A percentile compares a stretch with the other conserved stretches of the same genome.
These are phyloP conservation scores for Pichia cabralensis DNA, from an alignment of 805 yeast species.

Conservation along the genomic window DNA sequence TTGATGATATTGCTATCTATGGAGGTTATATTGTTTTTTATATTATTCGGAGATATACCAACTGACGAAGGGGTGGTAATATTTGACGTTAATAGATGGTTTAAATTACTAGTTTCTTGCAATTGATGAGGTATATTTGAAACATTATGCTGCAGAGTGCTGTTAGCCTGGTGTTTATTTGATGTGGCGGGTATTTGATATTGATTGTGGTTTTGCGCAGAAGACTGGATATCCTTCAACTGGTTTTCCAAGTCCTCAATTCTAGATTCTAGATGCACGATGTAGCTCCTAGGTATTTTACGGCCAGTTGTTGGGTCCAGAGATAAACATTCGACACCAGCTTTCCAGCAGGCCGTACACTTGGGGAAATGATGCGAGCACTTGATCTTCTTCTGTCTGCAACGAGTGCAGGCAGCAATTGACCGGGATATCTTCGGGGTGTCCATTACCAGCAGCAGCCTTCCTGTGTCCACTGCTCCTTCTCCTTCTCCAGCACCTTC, in stretches of 20 bases:
- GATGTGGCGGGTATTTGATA: neutral
- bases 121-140: too few species aligned
- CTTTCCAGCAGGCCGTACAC: constrained; percentile 53
- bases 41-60: too few species aligned
- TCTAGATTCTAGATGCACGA: constrained; percentile 60
- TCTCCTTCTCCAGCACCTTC: too few species aligned
- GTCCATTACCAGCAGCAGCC: too few species aligned
- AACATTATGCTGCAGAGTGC: too few species aligned
- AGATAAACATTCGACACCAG: constrained; percentile 68
- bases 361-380: constrained; percentile 64
- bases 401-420: constrained; percentile 79
- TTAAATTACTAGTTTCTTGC: too few species aligned
- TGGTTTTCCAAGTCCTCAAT: constrained; percentile 45
- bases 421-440: too few species aligned
- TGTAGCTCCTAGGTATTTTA: constrained; percentile 73
- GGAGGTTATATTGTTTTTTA: too few species aligned
- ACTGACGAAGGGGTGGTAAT: neutral
- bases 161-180: too few species aligned
- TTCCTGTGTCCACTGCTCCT: too few species aligned
- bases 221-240: constrained; percentile 22
- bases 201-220: too few species aligned
- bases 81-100: neutral
- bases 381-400: constrained; percentile 56
- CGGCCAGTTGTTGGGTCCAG: constrained; percentile 84
- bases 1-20: too few species aligned